Evolutionary conservation across 306 rosid genomes (phyloP).

Genomic region (Alnus glutinosa): DNA sequence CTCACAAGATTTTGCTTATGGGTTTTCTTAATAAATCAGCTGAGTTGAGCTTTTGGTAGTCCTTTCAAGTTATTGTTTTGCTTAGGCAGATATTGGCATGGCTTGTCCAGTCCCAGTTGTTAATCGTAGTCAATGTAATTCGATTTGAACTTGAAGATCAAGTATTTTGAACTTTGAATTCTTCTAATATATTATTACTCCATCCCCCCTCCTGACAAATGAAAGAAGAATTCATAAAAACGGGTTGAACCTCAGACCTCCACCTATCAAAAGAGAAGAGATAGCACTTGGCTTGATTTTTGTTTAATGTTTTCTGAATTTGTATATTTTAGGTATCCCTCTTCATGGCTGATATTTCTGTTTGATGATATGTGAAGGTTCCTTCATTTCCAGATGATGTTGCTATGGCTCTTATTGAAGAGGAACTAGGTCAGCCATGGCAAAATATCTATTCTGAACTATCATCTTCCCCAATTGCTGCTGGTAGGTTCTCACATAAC

Average conservation of each 20-base stretch:
- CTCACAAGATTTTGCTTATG: not conserved
- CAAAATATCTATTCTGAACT: conserved; percentile 82
- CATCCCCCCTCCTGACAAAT: not conserved
- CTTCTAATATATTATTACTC: not conserved
- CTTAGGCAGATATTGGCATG: not conserved
- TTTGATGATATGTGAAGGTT: conserved; percentile 60
- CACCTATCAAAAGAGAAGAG: conserved; percentile 6
- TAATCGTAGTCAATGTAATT: not conserved
- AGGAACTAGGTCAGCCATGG: conserved; percentile 99
- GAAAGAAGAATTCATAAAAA: not conserved
- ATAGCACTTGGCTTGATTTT: not conserved
- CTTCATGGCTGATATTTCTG: conserved; percentile 37
- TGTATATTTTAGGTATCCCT: conserved; percentile 15
- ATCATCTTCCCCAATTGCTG: conserved; percentile 94
- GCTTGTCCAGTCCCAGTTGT: not conserved
- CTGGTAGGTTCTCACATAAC: conserved; percentile 64
- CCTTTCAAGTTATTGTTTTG: not conserved
- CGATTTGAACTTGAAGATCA: not conserved
- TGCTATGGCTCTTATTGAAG: conserved; percentile 95
- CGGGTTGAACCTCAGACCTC: not conserved
- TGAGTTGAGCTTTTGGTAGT: not conserved
- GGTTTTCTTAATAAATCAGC: not conserved
- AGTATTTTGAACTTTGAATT: too few relatives aligned
- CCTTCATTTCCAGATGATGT: conserved; percentile 97
- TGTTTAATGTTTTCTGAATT: conserved; percentile 20